Evolutionary conservation across 208 protist species (phyloP).

Genomic region (Trypanosoma rangeli): DNA sequence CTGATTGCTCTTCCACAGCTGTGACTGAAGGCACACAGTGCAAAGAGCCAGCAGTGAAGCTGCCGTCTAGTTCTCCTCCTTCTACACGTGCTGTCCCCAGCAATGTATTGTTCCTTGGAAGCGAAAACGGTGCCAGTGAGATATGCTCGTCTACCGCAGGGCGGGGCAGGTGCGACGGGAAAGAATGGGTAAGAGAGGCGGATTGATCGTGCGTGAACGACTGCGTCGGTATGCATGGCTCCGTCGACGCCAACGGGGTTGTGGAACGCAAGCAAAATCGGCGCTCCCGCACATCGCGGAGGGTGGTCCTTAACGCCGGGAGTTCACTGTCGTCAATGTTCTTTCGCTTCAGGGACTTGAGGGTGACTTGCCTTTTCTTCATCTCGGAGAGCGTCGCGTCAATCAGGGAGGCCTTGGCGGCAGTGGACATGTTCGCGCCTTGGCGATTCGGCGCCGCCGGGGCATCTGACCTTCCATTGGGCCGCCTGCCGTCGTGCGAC

Average conservation of each 20-base stretch:
- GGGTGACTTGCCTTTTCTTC: conserved; percentile 61
- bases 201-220: conserved; percentile 16
- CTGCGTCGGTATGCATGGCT: conserved; percentile 18
- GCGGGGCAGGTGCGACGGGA: neutral
- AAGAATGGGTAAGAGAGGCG: neutral
- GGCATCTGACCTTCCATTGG: neutral
- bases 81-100: neutral
- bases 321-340: conserved; percentile 70
- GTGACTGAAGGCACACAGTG: neutral
- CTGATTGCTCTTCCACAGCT: neutral
- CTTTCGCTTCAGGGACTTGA: conserved; percentile 77
- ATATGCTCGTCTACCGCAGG: neutral
- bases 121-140: neutral
- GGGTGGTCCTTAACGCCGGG: conserved; percentile 47
- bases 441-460: neutral
- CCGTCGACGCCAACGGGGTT: conserved; percentile 35
- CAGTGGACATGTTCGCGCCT: neutral
- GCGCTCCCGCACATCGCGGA: conserved; percentile 29
- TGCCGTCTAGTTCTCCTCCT: neutral
- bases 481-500: neutral
- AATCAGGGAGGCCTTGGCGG: conserved; percentile 16
- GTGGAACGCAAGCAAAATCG: conserved; percentile 11
- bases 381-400: conserved; percentile 32
- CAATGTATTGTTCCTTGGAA: neutral
- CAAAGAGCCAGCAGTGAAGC: neutral